Percentiles rank a stretch among this genome's conserved stretches.
phyloP scores from a whole-genome alignment of 1,284 basidiomycete species.

The Porodaedalea pini region DNA sequence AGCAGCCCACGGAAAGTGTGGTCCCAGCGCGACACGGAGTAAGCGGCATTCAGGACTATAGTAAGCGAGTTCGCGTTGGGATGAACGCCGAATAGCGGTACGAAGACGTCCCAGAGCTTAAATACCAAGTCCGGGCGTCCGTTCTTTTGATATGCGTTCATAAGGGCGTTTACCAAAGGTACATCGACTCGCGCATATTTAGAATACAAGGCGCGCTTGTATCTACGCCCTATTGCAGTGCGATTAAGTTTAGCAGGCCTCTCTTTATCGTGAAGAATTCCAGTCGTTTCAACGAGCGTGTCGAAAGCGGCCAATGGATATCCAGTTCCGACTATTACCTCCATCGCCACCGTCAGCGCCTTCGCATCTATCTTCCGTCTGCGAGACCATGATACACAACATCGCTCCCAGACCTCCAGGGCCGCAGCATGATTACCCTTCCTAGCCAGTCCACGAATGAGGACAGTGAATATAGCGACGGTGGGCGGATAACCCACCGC shows the following conservation, averaged over 20 bases:
- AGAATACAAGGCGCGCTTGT: constrained; percentile 2
- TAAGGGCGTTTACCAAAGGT: constrained; percentile 49
- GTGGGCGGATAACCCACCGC: constrained; percentile 34
- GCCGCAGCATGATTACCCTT: constrained; percentile 40
- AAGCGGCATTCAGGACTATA: constrained; percentile 57
- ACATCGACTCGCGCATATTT: constrained; percentile 23
- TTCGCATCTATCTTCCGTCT: constrained; percentile 42
- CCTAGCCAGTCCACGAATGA: constrained; percentile 50
- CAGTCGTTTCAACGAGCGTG: constrained; percentile 37
- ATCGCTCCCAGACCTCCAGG: constrained; percentile 39
- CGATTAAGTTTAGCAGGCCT: constrained; percentile 1
- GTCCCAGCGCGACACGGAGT: constrained; percentile 48
- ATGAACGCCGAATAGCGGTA: constrained; percentile 46
- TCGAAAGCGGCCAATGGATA: constrained; percentile 46
- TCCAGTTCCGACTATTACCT: constrained; percentile 44
- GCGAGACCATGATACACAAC: constrained; percentile 29
- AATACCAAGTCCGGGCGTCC: constrained; percentile 59
- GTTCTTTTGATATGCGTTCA: constrained; percentile 46
- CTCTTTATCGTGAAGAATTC: constrained; percentile 30
- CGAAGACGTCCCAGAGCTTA: constrained; percentile 58
- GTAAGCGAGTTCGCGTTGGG: constrained; percentile 55
- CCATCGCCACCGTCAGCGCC: constrained; percentile 48
- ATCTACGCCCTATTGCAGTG: background rate
- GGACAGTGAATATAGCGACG: constrained; percentile 43
- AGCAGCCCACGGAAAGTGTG: constrained; percentile 45